A percentile compares a stretch with the other conserved stretches of the same genome.
phyloP scores from a whole-genome alignment of 2,329 filamentous ascomycete species.

The Botrytis deweyae region DNA sequence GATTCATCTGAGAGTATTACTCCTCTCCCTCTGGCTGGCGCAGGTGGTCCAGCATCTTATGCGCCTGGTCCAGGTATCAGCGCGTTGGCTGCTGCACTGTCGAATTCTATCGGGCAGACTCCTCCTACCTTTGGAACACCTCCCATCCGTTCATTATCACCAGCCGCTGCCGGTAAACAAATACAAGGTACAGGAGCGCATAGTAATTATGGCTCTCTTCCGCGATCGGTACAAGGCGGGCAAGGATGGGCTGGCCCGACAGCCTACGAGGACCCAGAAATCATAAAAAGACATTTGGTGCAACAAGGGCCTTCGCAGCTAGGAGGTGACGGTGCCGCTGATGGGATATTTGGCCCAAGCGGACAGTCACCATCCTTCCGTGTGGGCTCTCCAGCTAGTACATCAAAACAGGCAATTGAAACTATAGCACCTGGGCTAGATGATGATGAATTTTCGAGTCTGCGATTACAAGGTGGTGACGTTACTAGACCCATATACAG shows the following conservation, averaged over 20 bases:
- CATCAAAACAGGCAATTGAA: slow-evolving; percentile 38
- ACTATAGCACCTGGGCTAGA: slow-evolving; percentile 44
- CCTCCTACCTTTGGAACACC: slow-evolving; percentile 70
- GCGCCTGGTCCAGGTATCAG: slow-evolving; percentile 80
- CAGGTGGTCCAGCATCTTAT: slow-evolving; percentile 53
- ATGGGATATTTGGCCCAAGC: slow-evolving; percentile 29
- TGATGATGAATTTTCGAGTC: slow-evolving; percentile 87
- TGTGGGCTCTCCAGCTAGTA: slow-evolving; percentile 39
- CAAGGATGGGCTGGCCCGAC: slow-evolving; percentile 49
- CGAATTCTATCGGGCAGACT: slow-evolving; percentile 67
- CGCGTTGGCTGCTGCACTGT: slow-evolving; percentile 83
- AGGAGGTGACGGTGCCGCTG: slow-evolving; percentile 25
- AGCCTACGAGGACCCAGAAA: slow-evolving; percentile 84
- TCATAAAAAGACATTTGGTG: slow-evolving; percentile 85
- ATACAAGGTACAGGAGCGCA: slow-evolving; percentile 48
- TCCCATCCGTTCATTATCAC: slow-evolving; percentile 57
- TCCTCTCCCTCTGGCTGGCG: slow-evolving; percentile 54
- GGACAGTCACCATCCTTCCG: slow-evolving; percentile 42
- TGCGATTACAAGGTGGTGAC: slow-evolving; percentile 90
- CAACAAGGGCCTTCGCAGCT: slow-evolving; percentile 58
- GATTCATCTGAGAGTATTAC: slow-evolving; percentile 48
- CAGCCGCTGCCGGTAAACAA: slow-evolving; percentile 48
- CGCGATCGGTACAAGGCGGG: slow-evolving; percentile 46
- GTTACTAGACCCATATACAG: slow-evolving; percentile 93
- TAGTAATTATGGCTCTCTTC: slow-evolving; percentile 79